A percentile compares a stretch with the other conserved stretches of the same genome.
phyloP scores from a whole-genome alignment of 306 rosid species.

The Alnus glutinosa region DNA sequence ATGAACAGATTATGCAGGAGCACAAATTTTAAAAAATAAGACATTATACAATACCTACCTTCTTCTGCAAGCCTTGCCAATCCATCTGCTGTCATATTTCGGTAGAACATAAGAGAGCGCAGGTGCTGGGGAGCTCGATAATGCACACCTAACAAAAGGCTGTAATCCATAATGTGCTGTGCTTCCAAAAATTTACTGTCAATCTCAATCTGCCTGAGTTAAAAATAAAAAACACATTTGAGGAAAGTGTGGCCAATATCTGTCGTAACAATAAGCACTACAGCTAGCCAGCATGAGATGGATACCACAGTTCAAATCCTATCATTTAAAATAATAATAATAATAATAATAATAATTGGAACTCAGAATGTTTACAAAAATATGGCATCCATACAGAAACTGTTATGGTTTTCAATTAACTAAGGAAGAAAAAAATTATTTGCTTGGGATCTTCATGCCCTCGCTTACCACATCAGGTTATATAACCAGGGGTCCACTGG shows the following conservation, averaged over 20 bases:
- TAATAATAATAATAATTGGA: too few species aligned
- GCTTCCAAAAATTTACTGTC: conserved; percentile 90
- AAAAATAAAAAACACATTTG: not conserved
- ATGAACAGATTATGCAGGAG: conserved; percentile 10
- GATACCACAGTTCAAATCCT: not conserved
- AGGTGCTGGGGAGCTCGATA: conserved; percentile 93
- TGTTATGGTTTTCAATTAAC: not conserved
- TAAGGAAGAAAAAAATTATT: not conserved
- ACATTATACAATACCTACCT: conserved; percentile 50
- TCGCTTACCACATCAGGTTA: conserved; percentile 6
- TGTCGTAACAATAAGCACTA: not conserved
- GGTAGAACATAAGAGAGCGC: conserved; percentile 45
- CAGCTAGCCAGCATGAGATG: not conserved
- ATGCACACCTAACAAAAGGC: conserved; percentile 96
- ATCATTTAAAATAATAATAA: not conserved
- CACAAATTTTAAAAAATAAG: conserved; percentile 9
- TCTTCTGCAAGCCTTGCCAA: conserved; percentile 88
- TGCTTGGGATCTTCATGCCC: not conserved
- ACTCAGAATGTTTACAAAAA: not conserved
- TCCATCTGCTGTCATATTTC: conserved; percentile 59
- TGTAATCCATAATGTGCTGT: conserved; percentile 94
- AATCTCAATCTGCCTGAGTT: conserved; percentile 81
- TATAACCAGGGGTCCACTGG: conserved; percentile 5
- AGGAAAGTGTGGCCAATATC: conserved; percentile 14
- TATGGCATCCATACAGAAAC: conserved; percentile 12